Base-by-base conservation (phyloP, 2,329 filamentous ascomycete species). In the Paraconiothyrium sp. region DNA sequence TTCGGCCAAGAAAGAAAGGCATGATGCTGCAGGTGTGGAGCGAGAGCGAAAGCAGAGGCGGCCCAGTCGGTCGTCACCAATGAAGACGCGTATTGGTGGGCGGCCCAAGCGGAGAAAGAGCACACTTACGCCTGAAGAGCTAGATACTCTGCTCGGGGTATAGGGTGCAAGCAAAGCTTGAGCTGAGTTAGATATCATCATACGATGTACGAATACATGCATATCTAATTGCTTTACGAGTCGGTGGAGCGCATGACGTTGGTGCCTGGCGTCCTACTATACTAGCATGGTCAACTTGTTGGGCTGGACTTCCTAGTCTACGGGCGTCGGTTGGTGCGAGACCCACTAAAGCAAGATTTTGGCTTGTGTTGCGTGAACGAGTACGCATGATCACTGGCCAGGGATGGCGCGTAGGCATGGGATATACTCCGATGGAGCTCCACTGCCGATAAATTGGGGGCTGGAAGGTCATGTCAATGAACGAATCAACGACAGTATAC, bases 41-140 rank as follows among this genome's bases (percentile, higher is more conserved):
- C 58, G 65, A 37, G 68, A 46, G 43, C 43, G 20, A 46, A 13
- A 66, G 50, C 67, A 69, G 60, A 71, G 64, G 50, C 70, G 72
- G 37, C 62, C 65, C 20, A 66, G 67, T 57, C 71, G 68, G 6
- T 54, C 56, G 54, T 77, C 69, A 57, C 68, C 78, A 39, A 72
- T 74, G 37, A 79, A 76, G 69, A 81, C 86, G 82, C 71, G 82
- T 78, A 75, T 85, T 80, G 74, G 83, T 76, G 70, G 88, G 74
- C 76, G 89, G 81, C 80, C 87, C 2, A 89, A 85, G 62, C 82
- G 90, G 72, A 84, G 91, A 72, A 85, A 92, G 75, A 93, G 90
- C 71, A 94, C 91, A 22, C 80, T 94, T 35, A 93, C 87, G 70
- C 88, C 90, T 3, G 90, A 90, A 83, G 92, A 94, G 78, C 78